Evolutionary conservation across 352 stramenopile genomes (phyloP).

Genomic region (Phytopythium aichiense): DNA sequence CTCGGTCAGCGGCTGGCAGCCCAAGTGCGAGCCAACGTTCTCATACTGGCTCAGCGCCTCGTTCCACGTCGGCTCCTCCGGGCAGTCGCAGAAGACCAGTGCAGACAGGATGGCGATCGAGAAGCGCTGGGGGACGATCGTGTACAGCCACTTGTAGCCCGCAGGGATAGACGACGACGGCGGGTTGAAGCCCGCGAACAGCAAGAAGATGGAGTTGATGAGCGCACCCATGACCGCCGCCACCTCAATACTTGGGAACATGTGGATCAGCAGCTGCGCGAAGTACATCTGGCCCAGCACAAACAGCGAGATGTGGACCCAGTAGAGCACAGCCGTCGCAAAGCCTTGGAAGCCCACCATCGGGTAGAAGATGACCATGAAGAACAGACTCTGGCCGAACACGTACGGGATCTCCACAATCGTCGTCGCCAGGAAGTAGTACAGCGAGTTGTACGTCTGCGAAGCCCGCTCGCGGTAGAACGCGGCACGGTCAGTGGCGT

Average conservation of each 20-base stretch:
- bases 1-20: conserved; percentile 9
- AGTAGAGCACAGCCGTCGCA: conserved; percentile 39
- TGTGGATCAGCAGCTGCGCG: conserved; percentile 54
- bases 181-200: conserved; percentile 36
- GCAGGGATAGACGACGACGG: conserved; percentile 13
- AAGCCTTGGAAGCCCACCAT: conserved; percentile 24
- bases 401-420: conserved; percentile 58
- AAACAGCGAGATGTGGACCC: conserved; percentile 45
- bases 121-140: conserved; percentile 16
- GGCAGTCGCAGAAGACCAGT: conserved; percentile 11
- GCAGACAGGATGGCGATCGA: conserved; percentile 10
- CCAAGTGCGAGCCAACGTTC: conserved; percentile 8
- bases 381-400: conserved; percentile 19
- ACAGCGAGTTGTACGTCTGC: conserved; percentile 56
- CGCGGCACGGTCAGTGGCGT: conserved; percentile 62
- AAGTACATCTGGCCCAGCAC: conserved; percentile 44
- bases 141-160: conserved; percentile 23
- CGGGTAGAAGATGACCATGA: conserved; percentile 60
- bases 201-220: conserved; percentile 32
- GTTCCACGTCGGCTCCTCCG: conserved; percentile 14
- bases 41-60: conserved; percentile 9
- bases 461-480: conserved; percentile 80
- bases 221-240: conserved; percentile 20
- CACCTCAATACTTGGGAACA: conserved; percentile 20
- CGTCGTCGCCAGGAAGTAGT: conserved; percentile 30